Base-by-base conservation (phyloP, 2,329 filamentous ascomycete genomes). In the Botrytis medusae region DNA sequence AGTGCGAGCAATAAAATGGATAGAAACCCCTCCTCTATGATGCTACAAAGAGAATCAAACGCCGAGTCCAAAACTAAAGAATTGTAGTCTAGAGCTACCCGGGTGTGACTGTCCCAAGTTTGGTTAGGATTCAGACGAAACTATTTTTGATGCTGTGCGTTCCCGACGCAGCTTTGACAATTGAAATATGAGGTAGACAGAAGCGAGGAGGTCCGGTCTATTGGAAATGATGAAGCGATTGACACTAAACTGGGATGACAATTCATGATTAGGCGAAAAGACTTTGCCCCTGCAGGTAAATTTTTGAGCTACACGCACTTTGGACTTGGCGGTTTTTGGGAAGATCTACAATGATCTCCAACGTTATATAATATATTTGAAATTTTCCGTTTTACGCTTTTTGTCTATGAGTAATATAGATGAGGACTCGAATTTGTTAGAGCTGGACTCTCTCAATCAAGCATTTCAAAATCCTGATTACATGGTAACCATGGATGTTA, bases 101-200 rank as follows among this genome's bases (percentile, higher is more conserved):
- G 34, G 7, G 8, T 54, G 62, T 46, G 2, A 68, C 64, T 68
- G 51, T 54, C 16, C 46, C 46, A 54, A 29, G 34, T 22, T 29
- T 18, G 34, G 64, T 14, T 54, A 68, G n/a, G 46, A 40, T 54
- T 29, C 46, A 57, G 64, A 54, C 48, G 34, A 32, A 54, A 54
- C 34, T 54, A 34, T 54, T 67, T 48, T 54, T 42, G 64, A 42
- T 57, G 48, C 65, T 68, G 48, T 68, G 48, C n/a, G 34, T 68
- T 68, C 64, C 64, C 46, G 64, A 54, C 16, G 18, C 48, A 42
- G 65, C 64, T 54, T 48, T 57, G 65, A 68, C 48, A 68, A 68
- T 67, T 20, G 5, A 57, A 68, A 37, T 14, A 57, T 57, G 65
- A 57, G n/a, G 34, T 57, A 54, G 40, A 42, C 6, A 51, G 16